Base-by-base conservation (phyloP, 768 basidiomycete species). In the Rhodosporidiobolus odoratus region DNA sequence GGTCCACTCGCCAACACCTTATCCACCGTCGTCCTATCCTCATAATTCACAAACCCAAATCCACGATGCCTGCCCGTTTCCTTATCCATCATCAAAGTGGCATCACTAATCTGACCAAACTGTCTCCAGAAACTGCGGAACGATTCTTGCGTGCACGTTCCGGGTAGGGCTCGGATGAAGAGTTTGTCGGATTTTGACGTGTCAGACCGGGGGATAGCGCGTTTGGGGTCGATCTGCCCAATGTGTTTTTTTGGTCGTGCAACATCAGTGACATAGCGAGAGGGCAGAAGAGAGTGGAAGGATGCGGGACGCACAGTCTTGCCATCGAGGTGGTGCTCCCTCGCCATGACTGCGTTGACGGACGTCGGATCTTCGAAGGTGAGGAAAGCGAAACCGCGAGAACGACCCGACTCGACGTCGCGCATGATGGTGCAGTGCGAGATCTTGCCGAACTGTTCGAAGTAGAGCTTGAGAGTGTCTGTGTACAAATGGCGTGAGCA, bases 361-460 rank as follows among this genome's bases (percentile, higher is more conserved):
- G 91, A 90, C 12, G 89, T 86, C 15, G 92, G 87, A 56, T 95
- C 90, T 67, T 91, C 89, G 79, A 98, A 99, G 2, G 96, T 98
- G 78, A 98, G 81, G 82, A 98, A 99, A 25, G 93, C 96, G 81
- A 99, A 99, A 76, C 96, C 97, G 67, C 96, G 83, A 59, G 95
- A 98, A 69, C 95, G 87, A 40, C 94, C 94, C 52, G 88, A 88
- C 47, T 73, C 69, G 21, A 89, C 88, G 79, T 99, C 96, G 75
- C 95, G 90, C 93, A 99, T 98, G 82, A 99, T 98, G 19, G 92
- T 97, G 80, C 92, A 96, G 47, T 93, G 91, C 78, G 94, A 92
- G 80, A 99, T 91, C 81, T 90, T 89, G 78, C 96, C 96, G 80
- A 94, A 99, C 81, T 98, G 91, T 73, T 88, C 80, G 81, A 99